Evolutionary conservation across 1,284 basidiomycete genomes (phyloP).

Genomic region (Boletus mariae): DNA sequence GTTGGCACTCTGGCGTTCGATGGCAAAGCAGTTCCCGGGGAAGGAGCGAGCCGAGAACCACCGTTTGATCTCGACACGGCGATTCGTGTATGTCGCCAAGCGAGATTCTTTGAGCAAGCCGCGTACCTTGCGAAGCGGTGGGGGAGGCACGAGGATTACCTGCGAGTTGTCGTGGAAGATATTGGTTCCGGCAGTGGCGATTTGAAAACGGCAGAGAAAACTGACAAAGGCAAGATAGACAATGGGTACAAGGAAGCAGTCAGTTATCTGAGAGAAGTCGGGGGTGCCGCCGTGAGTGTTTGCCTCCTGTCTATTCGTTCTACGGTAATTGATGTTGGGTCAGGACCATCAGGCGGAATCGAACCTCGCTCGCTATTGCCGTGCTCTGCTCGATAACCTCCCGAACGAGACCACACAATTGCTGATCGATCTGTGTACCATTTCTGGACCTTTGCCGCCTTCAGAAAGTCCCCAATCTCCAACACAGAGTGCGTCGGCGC

Average conservation of each 20-base stretch:
- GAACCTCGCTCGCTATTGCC: slow-evolving; percentile 81
- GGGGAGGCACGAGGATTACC: slow-evolving; percentile 86
- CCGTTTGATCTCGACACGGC: slow-evolving; percentile 98
- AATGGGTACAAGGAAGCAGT: slow-evolving; percentile 71
- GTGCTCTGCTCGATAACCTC: slow-evolving; percentile 76
- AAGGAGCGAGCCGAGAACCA: slow-evolving; percentile 55
- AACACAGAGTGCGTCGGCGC: slow-evolving; percentile 34
- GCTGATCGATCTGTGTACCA: slow-evolving; percentile 89
- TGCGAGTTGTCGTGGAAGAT: slow-evolving; percentile 95
- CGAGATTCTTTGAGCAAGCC: slow-evolving; percentile 94
- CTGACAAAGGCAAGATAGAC: slow-evolving; percentile 21
- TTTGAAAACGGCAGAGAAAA: slow-evolving; percentile 9
- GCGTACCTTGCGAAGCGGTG: slow-evolving; percentile 92
- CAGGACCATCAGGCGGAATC: slow-evolving; percentile 59
- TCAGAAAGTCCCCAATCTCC: slow-evolving; percentile 18
- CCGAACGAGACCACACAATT: slow-evolving; percentile 88
- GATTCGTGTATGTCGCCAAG: slow-evolving; percentile 94
- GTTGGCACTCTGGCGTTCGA: slow-evolving; percentile 19
- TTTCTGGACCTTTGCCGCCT: slow-evolving; percentile 47
- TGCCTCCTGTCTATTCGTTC: slow-evolving; percentile 2
- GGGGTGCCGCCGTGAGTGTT: slow-evolving; percentile 67
- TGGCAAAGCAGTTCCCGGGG: slow-evolving; percentile 33
- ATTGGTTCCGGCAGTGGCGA: slow-evolving; percentile 49
- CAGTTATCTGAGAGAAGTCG: slow-evolving; percentile 74
- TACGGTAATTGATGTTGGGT: not conserved